Percentiles rank a stretch among this genome's conserved stretches.
phyloP scores from a whole-genome alignment of 441 rosid genomes.

The Hura crepitans region DNA sequence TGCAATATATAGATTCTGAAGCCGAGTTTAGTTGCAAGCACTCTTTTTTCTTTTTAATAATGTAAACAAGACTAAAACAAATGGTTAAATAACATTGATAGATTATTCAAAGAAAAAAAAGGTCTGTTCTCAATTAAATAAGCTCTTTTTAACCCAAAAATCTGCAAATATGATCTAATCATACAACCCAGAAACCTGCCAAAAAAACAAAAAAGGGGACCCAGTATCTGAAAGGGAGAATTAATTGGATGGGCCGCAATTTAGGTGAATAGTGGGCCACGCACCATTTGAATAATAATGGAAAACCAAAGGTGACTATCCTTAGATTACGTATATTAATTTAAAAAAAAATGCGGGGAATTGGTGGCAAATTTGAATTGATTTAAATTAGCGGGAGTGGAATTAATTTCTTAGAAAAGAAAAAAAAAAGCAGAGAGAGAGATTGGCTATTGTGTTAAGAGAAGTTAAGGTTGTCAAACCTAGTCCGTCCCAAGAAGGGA shows the following conservation, averaged over 20 bases:
- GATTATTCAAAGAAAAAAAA: too few species aligned
- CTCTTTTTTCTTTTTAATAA: too few species aligned
- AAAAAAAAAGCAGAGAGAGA: too few species aligned
- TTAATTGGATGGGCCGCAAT: conserved; percentile 11
- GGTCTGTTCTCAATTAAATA: too few species aligned
- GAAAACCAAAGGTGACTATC: conserved; percentile 7
- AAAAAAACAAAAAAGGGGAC: background rate
- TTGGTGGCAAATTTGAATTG: conserved; percentile 11
- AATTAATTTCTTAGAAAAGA: background rate
- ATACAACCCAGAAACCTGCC: background rate
- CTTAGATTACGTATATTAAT: background rate
- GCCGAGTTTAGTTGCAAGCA: too few species aligned
- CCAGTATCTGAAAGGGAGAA: conserved; percentile 18
- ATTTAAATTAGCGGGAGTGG: conserved; percentile 9
- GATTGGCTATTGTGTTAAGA: too few species aligned
- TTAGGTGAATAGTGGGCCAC: conserved; percentile 9
- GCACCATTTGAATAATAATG: conserved; percentile 8
- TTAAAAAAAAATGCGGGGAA: background rate
- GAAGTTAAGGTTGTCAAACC: too few species aligned
- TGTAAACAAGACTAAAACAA: background rate
- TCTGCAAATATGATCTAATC: background rate
- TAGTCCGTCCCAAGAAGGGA: too few species aligned
- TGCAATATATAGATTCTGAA: too few species aligned
- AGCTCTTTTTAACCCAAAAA: too few species aligned
- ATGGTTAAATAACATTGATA: too few species aligned